phyloP scores from a whole-genome alignment of 2,329 filamentous ascomycete genomes.

The Berkeleyomyces basicola region DNA sequence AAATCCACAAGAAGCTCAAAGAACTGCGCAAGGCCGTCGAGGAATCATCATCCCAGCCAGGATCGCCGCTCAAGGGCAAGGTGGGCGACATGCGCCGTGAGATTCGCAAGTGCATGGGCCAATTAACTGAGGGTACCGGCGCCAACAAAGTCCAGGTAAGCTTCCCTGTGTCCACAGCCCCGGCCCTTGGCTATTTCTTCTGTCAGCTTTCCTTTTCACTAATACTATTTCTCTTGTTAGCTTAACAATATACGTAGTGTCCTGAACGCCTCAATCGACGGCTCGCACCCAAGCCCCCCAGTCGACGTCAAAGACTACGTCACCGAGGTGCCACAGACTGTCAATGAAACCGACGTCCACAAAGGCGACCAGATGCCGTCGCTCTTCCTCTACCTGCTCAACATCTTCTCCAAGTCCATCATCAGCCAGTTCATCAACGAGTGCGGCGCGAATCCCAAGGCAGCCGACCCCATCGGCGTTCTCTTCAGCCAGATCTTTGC shows the following conservation, averaged over 20 bases:
- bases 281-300: slow-evolving; percentile 26
- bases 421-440: slow-evolving; percentile 54
- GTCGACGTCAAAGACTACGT: slow-evolving; percentile 41
- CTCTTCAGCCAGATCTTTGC: slow-evolving; percentile 61
- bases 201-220: not conserved
- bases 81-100: slow-evolving; percentile 57
- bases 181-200: not conserved
- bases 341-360: slow-evolving; percentile 30
- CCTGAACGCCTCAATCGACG: slow-evolving; percentile 28
- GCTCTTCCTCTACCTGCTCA: slow-evolving; percentile 58
- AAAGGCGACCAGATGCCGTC: slow-evolving; percentile 42
- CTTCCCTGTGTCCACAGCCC: not conserved
- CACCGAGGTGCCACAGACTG: slow-evolving; percentile 27
- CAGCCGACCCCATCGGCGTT: slow-evolving; percentile 66
- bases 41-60: slow-evolving; percentile 33
- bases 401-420: slow-evolving; percentile 57
- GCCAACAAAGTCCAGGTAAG: slow-evolving; percentile 29
- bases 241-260: slow-evolving; percentile 34
- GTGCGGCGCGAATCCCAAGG: slow-evolving; percentile 43
- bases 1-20: slow-evolving; percentile 55
- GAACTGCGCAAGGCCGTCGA: slow-evolving; percentile 45
- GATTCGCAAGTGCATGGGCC: slow-evolving; percentile 56
- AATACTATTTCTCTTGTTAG: slow-evolving; percentile 6
- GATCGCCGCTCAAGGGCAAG: slow-evolving; percentile 39
- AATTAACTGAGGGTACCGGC: slow-evolving; percentile 49